Base-by-base conservation (phyloP, 805 yeast genomes). In the Wickerhamiella siamensis region DNA sequence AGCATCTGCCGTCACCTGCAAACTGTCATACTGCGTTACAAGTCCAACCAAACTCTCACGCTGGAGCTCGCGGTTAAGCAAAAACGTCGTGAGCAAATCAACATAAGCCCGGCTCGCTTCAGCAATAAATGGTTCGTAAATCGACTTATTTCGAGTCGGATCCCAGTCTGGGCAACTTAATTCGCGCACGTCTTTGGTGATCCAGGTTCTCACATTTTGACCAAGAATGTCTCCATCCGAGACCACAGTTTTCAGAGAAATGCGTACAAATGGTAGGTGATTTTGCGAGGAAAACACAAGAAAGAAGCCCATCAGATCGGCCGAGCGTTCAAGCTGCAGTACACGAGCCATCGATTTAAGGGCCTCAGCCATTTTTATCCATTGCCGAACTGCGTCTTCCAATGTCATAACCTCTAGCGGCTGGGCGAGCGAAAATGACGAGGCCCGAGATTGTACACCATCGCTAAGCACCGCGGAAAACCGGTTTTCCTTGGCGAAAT, bases 31-130 rank as follows among this genome's bases (percentile, higher is more conserved):
- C 2, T 69, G 49, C 36, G 70, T 52, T 42, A 75, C 53, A 52
- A 70, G 64, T 53, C 77, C 65, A 47, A 77, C 63, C 52, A 79
- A 61, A 47, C 79, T 72, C 56, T 83, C 95, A 47, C 95, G 73
- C 53, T 83, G 86, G 43, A 95, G 69, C 39, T 93, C 75, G 29
- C 84, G 76, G 52, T 88, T 88, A 56, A 77, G 79, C 53, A 63
- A 64, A 60, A 51, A 70, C 65, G 55, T 64, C 55, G 51, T 66
- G 56, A 18, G 69, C 70, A 32, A 65, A 54, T 51, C 75, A 69
- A 32, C 72, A 53, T 52, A 78, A 75, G 43, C 61, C 29, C 72
- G 41, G 5, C 42, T 47, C 0, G 61, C 62, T 29, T 55, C 55
- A 5, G 39, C 33, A 29, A 53, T 35, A 10, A 73, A 51, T 31